A percentile compares a stretch with the other conserved stretches of the same genome.
Conservation (phyloP, 2,329 filamentous ascomycete species). For the Talaromyces piceae region DNA sequence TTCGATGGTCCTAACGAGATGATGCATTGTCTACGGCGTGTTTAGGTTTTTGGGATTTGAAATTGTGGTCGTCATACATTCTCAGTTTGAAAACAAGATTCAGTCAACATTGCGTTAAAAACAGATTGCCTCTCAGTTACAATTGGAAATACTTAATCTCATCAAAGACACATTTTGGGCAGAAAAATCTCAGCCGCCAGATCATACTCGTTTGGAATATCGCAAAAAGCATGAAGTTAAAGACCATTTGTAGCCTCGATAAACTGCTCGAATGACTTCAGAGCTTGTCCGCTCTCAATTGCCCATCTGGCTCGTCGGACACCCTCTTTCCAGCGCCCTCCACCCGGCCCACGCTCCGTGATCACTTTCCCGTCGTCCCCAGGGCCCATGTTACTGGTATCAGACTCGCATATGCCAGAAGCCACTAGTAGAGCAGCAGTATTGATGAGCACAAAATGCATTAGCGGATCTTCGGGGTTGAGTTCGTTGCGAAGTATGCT, state of each 20-base stretch:
- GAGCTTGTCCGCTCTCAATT: slow-evolving; percentile 77
- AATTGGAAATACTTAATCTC: neutral
- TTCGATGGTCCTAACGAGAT: neutral
- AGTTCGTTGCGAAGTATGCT: slow-evolving; percentile 68
- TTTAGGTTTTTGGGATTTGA: slow-evolving; percentile 1
- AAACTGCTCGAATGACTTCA: slow-evolving; percentile 74
- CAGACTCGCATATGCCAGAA: slow-evolving; percentile 77
- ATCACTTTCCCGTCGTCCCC: slow-evolving; percentile 77
- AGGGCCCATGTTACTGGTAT: slow-evolving; percentile 68
- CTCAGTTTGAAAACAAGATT: neutral
- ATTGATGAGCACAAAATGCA: slow-evolving; percentile 93
- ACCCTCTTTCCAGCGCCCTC: slow-evolving; percentile 90
- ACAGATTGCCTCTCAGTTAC: neutral
- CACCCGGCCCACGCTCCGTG: slow-evolving; percentile 73
- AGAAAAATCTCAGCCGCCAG: neutral
- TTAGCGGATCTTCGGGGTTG: slow-evolving; percentile 67
- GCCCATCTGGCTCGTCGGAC: slow-evolving; percentile 81
- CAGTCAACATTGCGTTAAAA: too few species aligned
- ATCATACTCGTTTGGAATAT: neutral
- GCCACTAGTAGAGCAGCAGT: slow-evolving; percentile 80
- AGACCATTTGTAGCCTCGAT: slow-evolving; percentile 68
- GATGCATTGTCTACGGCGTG: slow-evolving; percentile 10
- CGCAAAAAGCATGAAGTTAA: neutral
- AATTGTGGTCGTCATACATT: neutral
- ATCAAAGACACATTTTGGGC: too few species aligned